phyloP scores from a whole-genome alignment of 2,329 filamentous ascomycete genomes.

The Colletotrichum musicola region DNA sequence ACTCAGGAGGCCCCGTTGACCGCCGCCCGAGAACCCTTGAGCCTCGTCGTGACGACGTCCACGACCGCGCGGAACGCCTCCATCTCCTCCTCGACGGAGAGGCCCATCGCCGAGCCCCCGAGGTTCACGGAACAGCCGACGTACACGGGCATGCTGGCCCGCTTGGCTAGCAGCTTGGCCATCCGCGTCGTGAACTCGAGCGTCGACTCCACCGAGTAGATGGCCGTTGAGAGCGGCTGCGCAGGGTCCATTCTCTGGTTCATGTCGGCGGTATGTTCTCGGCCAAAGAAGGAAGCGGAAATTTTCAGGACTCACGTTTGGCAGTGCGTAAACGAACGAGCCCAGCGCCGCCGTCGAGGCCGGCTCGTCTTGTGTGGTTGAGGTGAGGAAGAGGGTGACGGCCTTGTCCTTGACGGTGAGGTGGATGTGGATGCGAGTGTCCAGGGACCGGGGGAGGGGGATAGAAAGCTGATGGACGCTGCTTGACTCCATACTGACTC shows the following conservation, averaged over 20 bases:
- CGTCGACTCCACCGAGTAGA: slow-evolving; percentile 81
- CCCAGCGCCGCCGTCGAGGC: slow-evolving; percentile 73
- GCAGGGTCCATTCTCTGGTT: slow-evolving; percentile 64
- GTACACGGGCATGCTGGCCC: slow-evolving; percentile 82
- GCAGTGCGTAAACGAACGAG: slow-evolving; percentile 93
- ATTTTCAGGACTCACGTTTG: slow-evolving; percentile 73
- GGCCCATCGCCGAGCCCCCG: slow-evolving; percentile 78
- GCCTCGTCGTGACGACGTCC: slow-evolving; percentile 72
- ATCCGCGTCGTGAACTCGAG: slow-evolving; percentile 89
- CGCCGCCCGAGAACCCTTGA: slow-evolving; percentile 50
- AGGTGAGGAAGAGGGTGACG: slow-evolving; percentile 72
- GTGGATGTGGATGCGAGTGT: slow-evolving; percentile 72
- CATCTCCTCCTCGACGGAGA: slow-evolving; percentile 93
- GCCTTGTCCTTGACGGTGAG: slow-evolving; percentile 70
- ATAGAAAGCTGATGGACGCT: slow-evolving; percentile 64
- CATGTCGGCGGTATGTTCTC: not conserved
- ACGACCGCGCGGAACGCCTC: slow-evolving; percentile 84
- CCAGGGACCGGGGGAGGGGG: slow-evolving; percentile 69
- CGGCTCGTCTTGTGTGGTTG: slow-evolving; percentile 65
- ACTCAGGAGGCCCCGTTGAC: slow-evolving; percentile 37
- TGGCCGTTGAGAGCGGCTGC: slow-evolving; percentile 80
- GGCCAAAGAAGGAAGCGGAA: not conserved
- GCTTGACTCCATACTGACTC: slow-evolving; percentile 37
- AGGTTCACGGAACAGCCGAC: slow-evolving; percentile 91
- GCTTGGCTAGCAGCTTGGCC: slow-evolving; percentile 84